Percentiles rank a stretch among this genome's conserved stretches.
Conservation (phyloP, 176 grass and related monocot species). For the Zea luxurians region DNA sequence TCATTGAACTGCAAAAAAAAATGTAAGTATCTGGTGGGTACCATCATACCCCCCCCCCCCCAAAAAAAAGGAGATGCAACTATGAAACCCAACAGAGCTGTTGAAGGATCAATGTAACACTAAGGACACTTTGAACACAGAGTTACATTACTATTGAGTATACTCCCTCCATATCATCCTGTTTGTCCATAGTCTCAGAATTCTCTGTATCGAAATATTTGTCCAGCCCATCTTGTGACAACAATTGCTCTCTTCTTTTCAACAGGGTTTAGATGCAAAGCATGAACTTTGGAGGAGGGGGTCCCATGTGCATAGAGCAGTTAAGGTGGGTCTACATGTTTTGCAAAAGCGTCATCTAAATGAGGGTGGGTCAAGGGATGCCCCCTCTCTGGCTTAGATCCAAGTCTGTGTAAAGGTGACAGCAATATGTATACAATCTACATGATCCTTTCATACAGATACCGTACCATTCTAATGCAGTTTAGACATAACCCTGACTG, state of each 20-base stretch:
- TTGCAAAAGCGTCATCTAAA: not conserved
- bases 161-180: not conserved
- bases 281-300: not conserved
- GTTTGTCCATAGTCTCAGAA: not conserved
- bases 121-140: not conserved
- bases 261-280: not conserved
- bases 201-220: not conserved
- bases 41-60: not conserved
- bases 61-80: not conserved
- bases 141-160: not conserved
- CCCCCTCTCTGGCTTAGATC: not conserved
- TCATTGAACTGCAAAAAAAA: slow-evolving; percentile 68
- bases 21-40: not conserved
- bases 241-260: not conserved
- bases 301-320: not conserved
- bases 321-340: not conserved
- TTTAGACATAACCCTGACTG: not conserved
- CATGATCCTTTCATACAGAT: not conserved
- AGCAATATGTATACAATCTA: not conserved
- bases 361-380: not conserved
- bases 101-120: not conserved
- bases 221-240: not conserved
- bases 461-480: not conserved
- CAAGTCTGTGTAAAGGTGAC: not conserved
- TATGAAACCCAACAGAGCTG: not conserved